phyloP scores from a whole-genome alignment of 116 monocot species.

The Dioscorea cayenensis region DNA sequence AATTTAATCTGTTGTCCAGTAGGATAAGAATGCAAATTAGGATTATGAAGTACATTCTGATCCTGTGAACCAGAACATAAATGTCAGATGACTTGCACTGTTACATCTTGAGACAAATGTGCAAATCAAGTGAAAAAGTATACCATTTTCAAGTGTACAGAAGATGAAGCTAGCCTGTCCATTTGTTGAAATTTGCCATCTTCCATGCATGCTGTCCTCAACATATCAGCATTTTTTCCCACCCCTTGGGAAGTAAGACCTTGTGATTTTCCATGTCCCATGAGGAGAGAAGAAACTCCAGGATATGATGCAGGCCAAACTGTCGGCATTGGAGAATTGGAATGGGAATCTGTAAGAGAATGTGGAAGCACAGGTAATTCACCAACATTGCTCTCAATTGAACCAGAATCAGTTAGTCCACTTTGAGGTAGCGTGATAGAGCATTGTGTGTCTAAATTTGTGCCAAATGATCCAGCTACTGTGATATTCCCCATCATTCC shows the following conservation, averaged over 20 bases:
- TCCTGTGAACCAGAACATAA: constrained; percentile 15
- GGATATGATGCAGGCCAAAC: constrained; percentile 48
- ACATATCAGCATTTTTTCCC: constrained; percentile 24
- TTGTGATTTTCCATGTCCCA: constrained; percentile 26
- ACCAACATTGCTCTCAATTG: constrained; percentile 38
- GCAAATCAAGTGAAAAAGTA: neutral
- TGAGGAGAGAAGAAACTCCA: constrained; percentile 20
- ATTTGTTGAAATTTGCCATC: constrained; percentile 15
- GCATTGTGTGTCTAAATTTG: constrained; percentile 28
- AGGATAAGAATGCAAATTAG: constrained; percentile 20
- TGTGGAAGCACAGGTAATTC: constrained; percentile 29
- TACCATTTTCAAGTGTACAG: constrained; percentile 10
- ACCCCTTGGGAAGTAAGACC: constrained; percentile 28
- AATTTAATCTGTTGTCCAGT: constrained; percentile 20
- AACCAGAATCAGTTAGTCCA: constrained; percentile 28
- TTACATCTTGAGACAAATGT: neutral
- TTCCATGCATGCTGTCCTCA: constrained; percentile 14
- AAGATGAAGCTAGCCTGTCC: constrained; percentile 9
- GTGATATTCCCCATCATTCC: constrained; percentile 12
- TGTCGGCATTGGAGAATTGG: constrained; percentile 28
- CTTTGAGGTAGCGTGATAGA: constrained; percentile 12
- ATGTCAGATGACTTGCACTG: neutral
- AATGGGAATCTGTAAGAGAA: constrained; percentile 29
- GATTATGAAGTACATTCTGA: constrained; percentile 21
- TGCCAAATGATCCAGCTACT: constrained; percentile 30